A percentile compares a stretch with the other conserved stretches of the same genome.
Evolutionary conservation across 1,284 basidiomycete genomes (phyloP).

Genomic region (Trichosporon sp.): DNA sequence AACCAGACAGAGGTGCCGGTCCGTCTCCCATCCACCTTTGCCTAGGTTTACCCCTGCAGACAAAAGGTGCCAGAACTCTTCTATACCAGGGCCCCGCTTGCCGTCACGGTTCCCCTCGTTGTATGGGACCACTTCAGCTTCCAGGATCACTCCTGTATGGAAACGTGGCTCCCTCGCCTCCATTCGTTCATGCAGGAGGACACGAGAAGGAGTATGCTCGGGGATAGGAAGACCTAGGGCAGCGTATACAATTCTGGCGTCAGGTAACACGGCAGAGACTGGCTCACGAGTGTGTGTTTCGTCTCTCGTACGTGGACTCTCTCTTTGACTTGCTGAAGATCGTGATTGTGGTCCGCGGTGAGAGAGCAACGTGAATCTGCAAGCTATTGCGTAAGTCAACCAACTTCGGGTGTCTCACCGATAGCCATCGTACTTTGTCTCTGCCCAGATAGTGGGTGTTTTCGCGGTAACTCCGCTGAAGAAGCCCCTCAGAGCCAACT

Average conservation of each 20-base stretch:
- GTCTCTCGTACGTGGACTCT: slow-evolving; percentile 69
- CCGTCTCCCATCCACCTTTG: neutral
- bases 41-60: slow-evolving; percentile 28
- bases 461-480: neutral
- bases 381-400: slow-evolving; percentile 39
- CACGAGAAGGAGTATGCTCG: slow-evolving; percentile 15
- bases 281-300: slow-evolving; percentile 62
- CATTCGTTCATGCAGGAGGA: neutral
- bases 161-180: neutral
- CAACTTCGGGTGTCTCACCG: slow-evolving; percentile 55
- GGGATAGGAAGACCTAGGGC: slow-evolving; percentile 56
- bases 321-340: slow-evolving; percentile 82
- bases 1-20: slow-evolving; percentile 64
- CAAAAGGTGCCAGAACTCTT: slow-evolving; percentile 52
- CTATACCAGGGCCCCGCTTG: slow-evolving; percentile 45
- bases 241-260: slow-evolving; percentile 58
- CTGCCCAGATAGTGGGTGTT: slow-evolving; percentile 61
- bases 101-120: slow-evolving; percentile 53
- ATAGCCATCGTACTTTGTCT: slow-evolving; percentile 88
- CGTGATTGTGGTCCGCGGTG: slow-evolving; percentile 55
- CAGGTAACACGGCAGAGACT: neutral
- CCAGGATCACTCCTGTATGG: slow-evolving; percentile 59
- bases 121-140: slow-evolving; percentile 83
- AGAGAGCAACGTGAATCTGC: slow-evolving; percentile 71
- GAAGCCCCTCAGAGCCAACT: slow-evolving; percentile 55